phyloP scores from a whole-genome alignment of 192 early-diverging fungal species.

The Coemansia sp. region DNA sequence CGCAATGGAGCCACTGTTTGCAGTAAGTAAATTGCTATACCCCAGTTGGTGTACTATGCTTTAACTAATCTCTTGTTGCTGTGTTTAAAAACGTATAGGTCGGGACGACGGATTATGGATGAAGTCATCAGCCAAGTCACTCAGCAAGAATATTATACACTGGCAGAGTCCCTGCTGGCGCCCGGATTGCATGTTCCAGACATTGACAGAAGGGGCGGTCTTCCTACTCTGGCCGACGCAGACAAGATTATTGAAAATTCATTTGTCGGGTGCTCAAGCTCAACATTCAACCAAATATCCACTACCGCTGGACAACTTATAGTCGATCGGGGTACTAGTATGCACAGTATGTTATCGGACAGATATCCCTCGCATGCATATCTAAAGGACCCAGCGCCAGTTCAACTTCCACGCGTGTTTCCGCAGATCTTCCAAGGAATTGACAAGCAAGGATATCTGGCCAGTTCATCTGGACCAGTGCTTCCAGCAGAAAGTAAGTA shows the following conservation, averaged over 20 bases:
- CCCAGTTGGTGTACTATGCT: neutral
- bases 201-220: neutral
- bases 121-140: slow-evolving; percentile 40
- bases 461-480: neutral
- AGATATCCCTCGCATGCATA: slow-evolving; percentile 7
- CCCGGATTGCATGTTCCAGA: slow-evolving; percentile 19
- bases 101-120: slow-evolving; percentile 20
- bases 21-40: slow-evolving; percentile 13
- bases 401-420: slow-evolving; percentile 24
- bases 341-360: slow-evolving; percentile 17
- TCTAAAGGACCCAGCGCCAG: neutral
- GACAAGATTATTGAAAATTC: slow-evolving; percentile 10
- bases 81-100: slow-evolving; percentile 3
- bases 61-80: neutral
- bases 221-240: neutral
- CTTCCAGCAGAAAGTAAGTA: neutral
- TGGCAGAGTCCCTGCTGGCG: slow-evolving; percentile 36
- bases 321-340: slow-evolving; percentile 37
- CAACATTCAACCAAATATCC: neutral
- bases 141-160: slow-evolving; percentile 29
- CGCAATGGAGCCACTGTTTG: slow-evolving; percentile 38
- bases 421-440: slow-evolving; percentile 26
- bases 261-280: slow-evolving; percentile 27
- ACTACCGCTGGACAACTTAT: slow-evolving; percentile 26
- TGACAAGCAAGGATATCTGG: slow-evolving; percentile 1